These are phyloP conservation scores for Trichoderma sp. DNA, from an alignment of 2,329 filamentous ascomycete genomes.

Conservation along the genomic window DNA sequence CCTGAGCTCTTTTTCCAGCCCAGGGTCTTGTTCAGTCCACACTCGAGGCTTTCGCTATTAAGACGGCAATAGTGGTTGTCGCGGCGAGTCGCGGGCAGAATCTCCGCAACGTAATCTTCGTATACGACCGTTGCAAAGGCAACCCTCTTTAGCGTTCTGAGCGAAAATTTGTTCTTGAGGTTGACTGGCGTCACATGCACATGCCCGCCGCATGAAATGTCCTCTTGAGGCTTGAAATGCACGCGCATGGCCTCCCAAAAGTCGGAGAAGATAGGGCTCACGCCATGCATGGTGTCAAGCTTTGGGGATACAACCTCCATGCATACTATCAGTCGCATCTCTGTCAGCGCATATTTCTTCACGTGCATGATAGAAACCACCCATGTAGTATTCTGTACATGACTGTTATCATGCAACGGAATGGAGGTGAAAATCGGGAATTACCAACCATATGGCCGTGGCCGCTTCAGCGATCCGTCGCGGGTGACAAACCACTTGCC, in stretches of 20 bases:
- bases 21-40: conserved; percentile 36
- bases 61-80: conserved; percentile 41
- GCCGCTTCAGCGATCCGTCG: conserved; percentile 44
- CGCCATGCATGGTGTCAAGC: conserved; percentile 39
- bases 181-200: conserved; percentile 44
- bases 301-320: conserved; percentile 46
- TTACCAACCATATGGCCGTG: conserved; percentile 39
- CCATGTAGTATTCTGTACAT: conserved; percentile 8
- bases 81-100: conserved; percentile 38
- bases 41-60: conserved; percentile 38
- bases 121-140: conserved; percentile 41
- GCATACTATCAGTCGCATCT: conserved; percentile 35
- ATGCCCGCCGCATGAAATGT: conserved; percentile 43
- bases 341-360: conserved; percentile 16
- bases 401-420: not conserved
- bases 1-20: conserved; percentile 34
- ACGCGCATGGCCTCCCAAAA: conserved; percentile 47
- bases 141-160: conserved; percentile 41
- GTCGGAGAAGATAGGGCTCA: conserved; percentile 40
- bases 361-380: not conserved
- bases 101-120: conserved; percentile 39
- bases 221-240: conserved; percentile 42
- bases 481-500: conserved; percentile 47
- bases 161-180: conserved; percentile 39
- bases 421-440: not conserved